Percentiles rank a stretch among this genome's conserved stretches.
Evolutionary conservation across 768 basidiomycete species (phyloP).

Genomic region (Mycena filopes): DNA sequence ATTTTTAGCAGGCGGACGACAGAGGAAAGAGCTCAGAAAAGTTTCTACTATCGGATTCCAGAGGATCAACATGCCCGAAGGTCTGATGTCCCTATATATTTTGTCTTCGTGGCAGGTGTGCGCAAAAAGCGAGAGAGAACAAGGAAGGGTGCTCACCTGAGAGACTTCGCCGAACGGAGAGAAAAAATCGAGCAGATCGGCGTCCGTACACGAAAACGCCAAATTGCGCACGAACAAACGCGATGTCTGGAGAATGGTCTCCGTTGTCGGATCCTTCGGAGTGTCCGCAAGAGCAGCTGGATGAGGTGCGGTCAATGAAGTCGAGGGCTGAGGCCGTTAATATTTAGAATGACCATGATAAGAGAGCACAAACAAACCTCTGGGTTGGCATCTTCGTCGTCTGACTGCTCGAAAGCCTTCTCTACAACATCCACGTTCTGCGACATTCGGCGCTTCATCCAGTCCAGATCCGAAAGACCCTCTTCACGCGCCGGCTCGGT

Average conservation of each 20-base stretch:
- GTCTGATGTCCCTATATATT: conserved; percentile 75
- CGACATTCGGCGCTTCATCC: conserved; percentile 76
- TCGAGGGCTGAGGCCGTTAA: conserved; percentile 9
- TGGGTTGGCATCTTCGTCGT: conserved; percentile 56
- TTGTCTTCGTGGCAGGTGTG: conserved; percentile 50
- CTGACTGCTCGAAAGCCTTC: conserved; percentile 71
- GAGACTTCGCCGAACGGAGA: conserved; percentile 74
- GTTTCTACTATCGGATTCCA: conserved; percentile 70
- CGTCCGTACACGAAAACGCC: conserved; percentile 83
- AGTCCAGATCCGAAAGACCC: conserved; percentile 74
- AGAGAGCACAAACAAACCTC: conserved; percentile 18
- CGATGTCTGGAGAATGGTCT: conserved; percentile 76
- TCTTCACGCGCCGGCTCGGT: conserved; percentile 42
- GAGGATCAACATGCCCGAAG: conserved; percentile 68
- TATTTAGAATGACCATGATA: conserved; percentile 1
- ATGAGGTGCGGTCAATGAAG: conserved; percentile 14
- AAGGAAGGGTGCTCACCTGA: conserved; percentile 66
- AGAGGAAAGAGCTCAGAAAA: conserved; percentile 40
- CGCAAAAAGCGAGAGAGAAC: not conserved
- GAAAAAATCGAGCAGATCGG: conserved; percentile 76
- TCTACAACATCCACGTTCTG: conserved; percentile 53
- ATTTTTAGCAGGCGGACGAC: conserved; percentile 5
- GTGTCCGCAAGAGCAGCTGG: conserved; percentile 29
- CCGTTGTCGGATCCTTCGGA: conserved; percentile 50
- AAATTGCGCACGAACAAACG: conserved; percentile 95